Evolutionary conservation across 2,329 filamentous ascomycete genomes (phyloP).

Genomic region (Cryphonectria parasitica): DNA sequence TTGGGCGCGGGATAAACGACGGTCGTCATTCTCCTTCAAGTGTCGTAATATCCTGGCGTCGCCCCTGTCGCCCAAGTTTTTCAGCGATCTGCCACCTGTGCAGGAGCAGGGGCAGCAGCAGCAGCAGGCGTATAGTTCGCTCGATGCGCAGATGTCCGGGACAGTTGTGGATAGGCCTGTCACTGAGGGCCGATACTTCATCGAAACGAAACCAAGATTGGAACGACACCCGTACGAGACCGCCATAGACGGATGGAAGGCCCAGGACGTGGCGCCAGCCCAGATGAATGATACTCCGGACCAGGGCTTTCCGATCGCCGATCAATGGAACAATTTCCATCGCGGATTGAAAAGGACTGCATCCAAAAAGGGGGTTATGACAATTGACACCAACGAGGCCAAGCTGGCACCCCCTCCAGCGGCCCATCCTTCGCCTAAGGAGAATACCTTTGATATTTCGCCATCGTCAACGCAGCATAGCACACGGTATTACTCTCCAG

Average conservation of each 20-base stretch:
- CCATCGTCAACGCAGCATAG: conserved; percentile 8
- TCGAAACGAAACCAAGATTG: conserved; percentile 23
- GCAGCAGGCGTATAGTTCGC: conserved; percentile 34
- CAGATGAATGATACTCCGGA: background rate
- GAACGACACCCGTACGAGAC: conserved; percentile 19
- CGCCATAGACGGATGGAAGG: conserved; percentile 1
- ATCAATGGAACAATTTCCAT: conserved; percentile 8
- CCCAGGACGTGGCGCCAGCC: conserved; percentile 8
- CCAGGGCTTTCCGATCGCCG: conserved; percentile 5
- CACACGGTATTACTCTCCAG: background rate
- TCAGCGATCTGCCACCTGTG: conserved; percentile 31
- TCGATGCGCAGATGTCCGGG: conserved; percentile 27
- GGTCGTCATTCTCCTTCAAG: conserved; percentile 54
- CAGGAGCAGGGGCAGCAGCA: conserved; percentile 12
- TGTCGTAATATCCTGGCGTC: conserved; percentile 51
- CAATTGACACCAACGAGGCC: conserved; percentile 23
- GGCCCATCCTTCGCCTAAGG: conserved; percentile 20
- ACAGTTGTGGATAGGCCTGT: background rate
- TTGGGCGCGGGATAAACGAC: conserved; percentile 39
- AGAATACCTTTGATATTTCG: conserved; percentile 13
- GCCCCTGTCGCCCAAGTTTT: conserved; percentile 44
- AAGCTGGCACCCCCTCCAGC: conserved; percentile 14
- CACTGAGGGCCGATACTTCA: conserved; percentile 10
- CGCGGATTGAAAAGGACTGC: conserved; percentile 3
- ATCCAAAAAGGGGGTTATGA: conserved; percentile 13